phyloP scores from a whole-genome alignment of 805 yeast genomes.

The Komagataella kurtzmanii region DNA sequence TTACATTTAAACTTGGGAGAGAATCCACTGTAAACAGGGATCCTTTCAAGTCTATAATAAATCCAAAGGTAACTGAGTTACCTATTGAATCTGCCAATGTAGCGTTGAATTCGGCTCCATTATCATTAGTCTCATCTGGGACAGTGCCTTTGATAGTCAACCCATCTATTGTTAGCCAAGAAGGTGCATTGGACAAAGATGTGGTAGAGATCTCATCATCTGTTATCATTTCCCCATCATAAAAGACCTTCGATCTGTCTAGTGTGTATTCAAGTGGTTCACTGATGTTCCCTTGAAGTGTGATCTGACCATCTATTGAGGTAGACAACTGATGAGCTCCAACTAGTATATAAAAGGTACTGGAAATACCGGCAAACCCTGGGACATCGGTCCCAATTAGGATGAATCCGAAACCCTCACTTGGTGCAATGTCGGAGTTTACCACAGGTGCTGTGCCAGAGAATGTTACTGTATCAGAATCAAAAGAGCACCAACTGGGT shows the following conservation, averaged over 20 bases:
- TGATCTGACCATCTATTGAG: slow-evolving; percentile 37
- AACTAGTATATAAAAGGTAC: slow-evolving; percentile 57
- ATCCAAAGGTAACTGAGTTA: slow-evolving; percentile 45
- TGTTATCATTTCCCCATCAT: slow-evolving; percentile 44
- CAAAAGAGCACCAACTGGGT: slow-evolving; percentile 81
- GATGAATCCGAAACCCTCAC: slow-evolving; percentile 51
- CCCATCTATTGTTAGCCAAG: slow-evolving; percentile 35
- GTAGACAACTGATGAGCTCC: slow-evolving; percentile 85
- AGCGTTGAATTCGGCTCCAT: slow-evolving; percentile 30
- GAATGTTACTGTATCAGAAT: slow-evolving; percentile 48
- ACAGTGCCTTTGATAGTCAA: slow-evolving; percentile 39
- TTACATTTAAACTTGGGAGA: slow-evolving; percentile 52
- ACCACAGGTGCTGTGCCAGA: slow-evolving; percentile 83
- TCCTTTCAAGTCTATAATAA: slow-evolving; percentile 36
- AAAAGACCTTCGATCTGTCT: slow-evolving; percentile 49
- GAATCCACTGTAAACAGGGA: slow-evolving; percentile 41
- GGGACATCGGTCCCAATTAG: slow-evolving; percentile 69
- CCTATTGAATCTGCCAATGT: slow-evolving; percentile 45
- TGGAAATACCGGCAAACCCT: slow-evolving; percentile 62
- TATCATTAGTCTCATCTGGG: slow-evolving; percentile 30
- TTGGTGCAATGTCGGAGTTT: slow-evolving; percentile 81
- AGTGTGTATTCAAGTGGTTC: slow-evolving; percentile 37
- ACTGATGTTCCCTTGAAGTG: slow-evolving; percentile 57
- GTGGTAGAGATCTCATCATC: slow-evolving; percentile 42
- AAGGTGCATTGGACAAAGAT: slow-evolving; percentile 37